Conservation (phyloP, 2,329 filamentous ascomycete genomes). For the Scorias spongiosa region DNA sequence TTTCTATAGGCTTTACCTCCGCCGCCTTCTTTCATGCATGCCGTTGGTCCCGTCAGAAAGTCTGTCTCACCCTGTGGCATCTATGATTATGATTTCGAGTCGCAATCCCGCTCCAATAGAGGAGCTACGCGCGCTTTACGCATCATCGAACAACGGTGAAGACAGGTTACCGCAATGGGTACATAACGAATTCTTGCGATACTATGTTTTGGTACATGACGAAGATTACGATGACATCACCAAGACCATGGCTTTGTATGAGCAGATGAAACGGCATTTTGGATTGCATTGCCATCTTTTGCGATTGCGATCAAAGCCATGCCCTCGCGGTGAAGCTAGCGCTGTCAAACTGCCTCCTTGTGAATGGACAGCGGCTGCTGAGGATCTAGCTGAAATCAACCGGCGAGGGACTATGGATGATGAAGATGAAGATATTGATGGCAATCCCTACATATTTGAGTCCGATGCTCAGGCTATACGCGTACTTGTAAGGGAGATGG, state of each 20-base stretch:
- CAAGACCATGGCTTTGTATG: slow-evolving; percentile 78
- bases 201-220: slow-evolving; percentile 93
- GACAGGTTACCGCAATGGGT: slow-evolving; percentile 69
- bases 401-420: slow-evolving; percentile 41
- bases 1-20: slow-evolving; percentile 74
- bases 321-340: slow-evolving; percentile 81
- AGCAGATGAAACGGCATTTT: slow-evolving; percentile 98
- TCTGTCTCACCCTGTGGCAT: slow-evolving; percentile 85
- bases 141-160: slow-evolving; percentile 65
- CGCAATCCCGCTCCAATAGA: slow-evolving; percentile 72
- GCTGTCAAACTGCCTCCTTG: slow-evolving; percentile 65
- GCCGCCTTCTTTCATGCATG: slow-evolving; percentile 65
- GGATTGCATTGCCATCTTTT: slow-evolving; percentile 89
- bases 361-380: slow-evolving; percentile 77
- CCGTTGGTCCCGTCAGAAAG: slow-evolving; percentile 76
- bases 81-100: slow-evolving; percentile 89
- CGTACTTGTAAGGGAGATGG: slow-evolving; percentile 84
- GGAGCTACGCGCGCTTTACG: slow-evolving; percentile 69
- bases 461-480: slow-evolving; percentile 79
- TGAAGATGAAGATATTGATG: slow-evolving; percentile 40
- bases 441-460: slow-evolving; percentile 71
- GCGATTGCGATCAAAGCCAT: slow-evolving; percentile 68
- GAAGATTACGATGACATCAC: slow-evolving; percentile 89
- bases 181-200: slow-evolving; percentile 79
- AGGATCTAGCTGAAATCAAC: slow-evolving; percentile 63